These are phyloP conservation scores for Cucumis sativus DNA, from an alignment of 306 rosid species.

Conservation along the genomic window Cucumber_9930_V3 NC_026655.2:24430001-24430500, in stretches of 20 bases:
- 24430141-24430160: constrained; percentile 59
- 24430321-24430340: neutral
- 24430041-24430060: constrained; percentile 46
- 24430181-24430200: constrained; percentile 5
- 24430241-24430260: neutral
- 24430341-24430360: neutral
- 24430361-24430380: neutral
- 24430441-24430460: neutral
- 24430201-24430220: neutral
- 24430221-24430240: neutral
- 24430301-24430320: constrained; percentile 4
- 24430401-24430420: neutral
- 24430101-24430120: constrained; percentile 55
- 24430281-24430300: neutral
- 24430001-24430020: too few relatives aligned
- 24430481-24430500: too few relatives aligned
- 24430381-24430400: neutral
- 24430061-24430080: constrained; percentile 48
- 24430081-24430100: constrained; percentile 54
- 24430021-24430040: constrained; percentile 14
- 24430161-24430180: constrained; percentile 56
- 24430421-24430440: neutral
- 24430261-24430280: constrained; percentile 3
- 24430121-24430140: constrained; percentile 37
- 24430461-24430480: neutral